phyloP scores from a whole-genome alignment of 1,139 yeast species.

The Blastobotrys elegans region DNA sequence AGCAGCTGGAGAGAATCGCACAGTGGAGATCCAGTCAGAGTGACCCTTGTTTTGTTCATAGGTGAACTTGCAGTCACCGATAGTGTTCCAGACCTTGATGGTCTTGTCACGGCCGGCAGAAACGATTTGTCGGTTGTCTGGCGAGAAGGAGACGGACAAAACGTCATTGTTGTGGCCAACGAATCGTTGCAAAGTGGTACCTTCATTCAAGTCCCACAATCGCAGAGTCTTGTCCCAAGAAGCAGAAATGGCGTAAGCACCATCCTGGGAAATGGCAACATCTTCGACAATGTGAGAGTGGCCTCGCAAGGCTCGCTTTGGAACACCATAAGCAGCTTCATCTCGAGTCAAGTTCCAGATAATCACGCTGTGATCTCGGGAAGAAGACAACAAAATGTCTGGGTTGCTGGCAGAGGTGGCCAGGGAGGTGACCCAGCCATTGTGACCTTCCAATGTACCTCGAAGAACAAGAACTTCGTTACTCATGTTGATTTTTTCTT shows the following conservation, averaged over 20 bases:
- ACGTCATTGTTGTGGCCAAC: conserved; percentile 99
- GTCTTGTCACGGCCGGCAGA: conserved; percentile 99
- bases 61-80: conserved; percentile 97
- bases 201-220: conserved; percentile 96
- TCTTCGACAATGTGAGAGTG: conserved; percentile 99
- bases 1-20: conserved; percentile 84
- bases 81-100: conserved; percentile 99
- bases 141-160: conserved; percentile 92
- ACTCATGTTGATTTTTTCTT: conserved; percentile 23
- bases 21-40: conserved; percentile 99
- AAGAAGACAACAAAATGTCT: conserved; percentile 95
- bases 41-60: conserved; percentile 67
- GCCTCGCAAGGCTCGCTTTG: conserved; percentile 96
- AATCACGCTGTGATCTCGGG: conserved; percentile 98
- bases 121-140: conserved; percentile 96
- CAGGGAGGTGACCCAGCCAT: conserved; percentile 90
- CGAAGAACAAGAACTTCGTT: conserved; percentile 96
- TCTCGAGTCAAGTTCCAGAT: conserved; percentile 99
- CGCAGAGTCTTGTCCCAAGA: conserved; percentile 99
- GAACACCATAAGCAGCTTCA: conserved; percentile 95
- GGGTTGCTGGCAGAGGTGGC: conserved; percentile 99
- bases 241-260: conserved; percentile 96
- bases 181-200: conserved; percentile 91
- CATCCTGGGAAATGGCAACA: conserved; percentile 97
- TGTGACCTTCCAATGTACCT: conserved; percentile 91